Percentiles rank a stretch among this genome's conserved stretches.
Conservation (phyloP, 768 basidiomycete genomes). For the Trametes maxima region DNA sequence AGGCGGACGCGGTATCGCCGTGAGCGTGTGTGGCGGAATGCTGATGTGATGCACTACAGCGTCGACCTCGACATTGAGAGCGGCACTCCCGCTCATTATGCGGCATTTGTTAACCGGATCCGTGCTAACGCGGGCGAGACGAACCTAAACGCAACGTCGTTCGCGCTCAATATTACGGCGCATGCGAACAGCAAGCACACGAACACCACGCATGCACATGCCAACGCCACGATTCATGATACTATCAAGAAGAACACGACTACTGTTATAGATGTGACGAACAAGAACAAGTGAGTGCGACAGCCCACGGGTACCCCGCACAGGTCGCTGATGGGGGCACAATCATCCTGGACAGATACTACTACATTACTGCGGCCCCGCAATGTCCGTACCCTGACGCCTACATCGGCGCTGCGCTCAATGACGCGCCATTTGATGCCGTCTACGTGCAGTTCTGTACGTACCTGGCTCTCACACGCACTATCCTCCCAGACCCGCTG, state of each 20-base stretch:
- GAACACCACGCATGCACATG: background rate
- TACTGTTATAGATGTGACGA: constrained; percentile 14
- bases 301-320: background rate
- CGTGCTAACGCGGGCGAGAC: constrained; percentile 51
- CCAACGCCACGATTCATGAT: background rate
- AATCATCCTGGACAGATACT: constrained; percentile 39
- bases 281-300: constrained; percentile 15
- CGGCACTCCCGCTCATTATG: constrained; percentile 41
- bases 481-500: background rate
- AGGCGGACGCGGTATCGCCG: background rate
- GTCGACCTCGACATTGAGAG: constrained; percentile 77
- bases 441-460: constrained; percentile 72
- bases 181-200: constrained; percentile 30
- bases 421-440: constrained; percentile 66
- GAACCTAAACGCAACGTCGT: constrained; percentile 27
- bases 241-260: background rate
- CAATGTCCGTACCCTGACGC: constrained; percentile 73
- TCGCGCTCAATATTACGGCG: constrained; percentile 42
- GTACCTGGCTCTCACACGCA: constrained; percentile 15
- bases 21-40: background rate
- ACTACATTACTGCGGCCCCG: constrained; percentile 67
- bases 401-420: constrained; percentile 53
- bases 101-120: constrained; percentile 49
- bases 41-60: constrained; percentile 22
- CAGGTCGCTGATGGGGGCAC: background rate